These are phyloP conservation scores for Kodamaea arcana DNA, from an alignment of 1,139 yeast genomes.

Conservation along the genomic window DNA sequence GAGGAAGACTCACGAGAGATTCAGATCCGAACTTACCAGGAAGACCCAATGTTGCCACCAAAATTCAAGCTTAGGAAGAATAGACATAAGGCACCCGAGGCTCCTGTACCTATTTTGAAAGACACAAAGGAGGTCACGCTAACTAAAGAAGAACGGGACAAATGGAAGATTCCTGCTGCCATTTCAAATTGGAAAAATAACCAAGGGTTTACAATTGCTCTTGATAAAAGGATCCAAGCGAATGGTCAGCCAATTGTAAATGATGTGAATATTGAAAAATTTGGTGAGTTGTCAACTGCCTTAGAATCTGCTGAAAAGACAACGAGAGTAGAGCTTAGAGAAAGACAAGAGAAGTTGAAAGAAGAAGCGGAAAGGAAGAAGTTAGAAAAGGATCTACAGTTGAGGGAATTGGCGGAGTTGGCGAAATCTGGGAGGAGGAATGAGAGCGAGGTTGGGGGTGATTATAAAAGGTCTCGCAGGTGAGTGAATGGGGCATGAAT, in stretches of 20 bases:
- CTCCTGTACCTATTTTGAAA: slow-evolving; percentile 55
- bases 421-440: slow-evolving; percentile 37
- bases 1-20: slow-evolving; percentile 16
- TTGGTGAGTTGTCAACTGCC: slow-evolving; percentile 65
- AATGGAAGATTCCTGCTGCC: slow-evolving; percentile 90
- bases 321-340: slow-evolving; percentile 67
- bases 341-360: slow-evolving; percentile 54
- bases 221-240: slow-evolving; percentile 70
- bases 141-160: slow-evolving; percentile 72
- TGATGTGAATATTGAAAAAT: slow-evolving; percentile 53
- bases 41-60: slow-evolving; percentile 88
- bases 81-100: slow-evolving; percentile 59
- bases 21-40: slow-evolving; percentile 36
- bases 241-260: slow-evolving; percentile 34
- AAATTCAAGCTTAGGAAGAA: slow-evolving; percentile 72
- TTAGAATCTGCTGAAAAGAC: slow-evolving; percentile 68
- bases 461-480: no score
- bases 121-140: slow-evolving; percentile 32
- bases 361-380: slow-evolving; percentile 54
- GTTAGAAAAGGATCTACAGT: slow-evolving; percentile 54
- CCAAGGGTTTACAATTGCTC: slow-evolving; percentile 78
- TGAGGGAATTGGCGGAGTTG: slow-evolving; percentile 55
- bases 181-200: slow-evolving; percentile 96
- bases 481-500: no score
- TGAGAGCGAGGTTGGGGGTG: no score